Conservation (phyloP, 805 yeast genomes). For the Kazachstania psychrophila region DNA sequence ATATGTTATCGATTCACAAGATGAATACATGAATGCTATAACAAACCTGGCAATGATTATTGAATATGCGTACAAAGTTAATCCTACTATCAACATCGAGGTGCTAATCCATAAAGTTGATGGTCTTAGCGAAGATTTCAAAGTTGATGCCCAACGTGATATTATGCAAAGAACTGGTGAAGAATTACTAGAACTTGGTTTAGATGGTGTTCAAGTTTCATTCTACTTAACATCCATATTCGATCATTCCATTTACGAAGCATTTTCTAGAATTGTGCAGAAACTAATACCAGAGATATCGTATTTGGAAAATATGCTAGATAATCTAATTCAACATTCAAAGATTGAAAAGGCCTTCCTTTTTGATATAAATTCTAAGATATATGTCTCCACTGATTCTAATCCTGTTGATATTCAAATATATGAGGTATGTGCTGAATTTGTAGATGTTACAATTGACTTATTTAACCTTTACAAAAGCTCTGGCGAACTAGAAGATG, state of each 20-base stretch:
- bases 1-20: slow-evolving; percentile 91
- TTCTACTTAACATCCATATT: slow-evolving; percentile 89
- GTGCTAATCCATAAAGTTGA: slow-evolving; percentile 93
- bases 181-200: slow-evolving; percentile 78
- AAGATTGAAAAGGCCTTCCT: slow-evolving; percentile 88
- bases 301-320: slow-evolving; percentile 77
- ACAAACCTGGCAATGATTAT: slow-evolving; percentile 83
- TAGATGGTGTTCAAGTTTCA: slow-evolving; percentile 84
- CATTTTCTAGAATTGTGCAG: slow-evolving; percentile 87
- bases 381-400: slow-evolving; percentile 92
- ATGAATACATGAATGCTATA: slow-evolving; percentile 85
- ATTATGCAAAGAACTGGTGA: slow-evolving; percentile 94
- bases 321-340: slow-evolving; percentile 78
- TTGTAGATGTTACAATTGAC: slow-evolving; percentile 89
- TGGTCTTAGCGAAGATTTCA: slow-evolving; percentile 86
- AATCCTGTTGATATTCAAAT: slow-evolving; percentile 92
- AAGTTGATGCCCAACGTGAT: slow-evolving; percentile 91
- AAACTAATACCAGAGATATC: slow-evolving; percentile 85
- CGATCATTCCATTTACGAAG: slow-evolving; percentile 93
- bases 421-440: slow-evolving; percentile 94
- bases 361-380: slow-evolving; percentile 85
- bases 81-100: slow-evolving; percentile 81
- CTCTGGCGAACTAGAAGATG: slow-evolving; percentile 1
- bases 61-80: slow-evolving; percentile 75
- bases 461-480: slow-evolving; percentile 59